A percentile compares a stretch with the other conserved stretches of the same genome.
Conservation (phyloP, 768 basidiomycete species). For the Dentipellis sp. region DNA sequence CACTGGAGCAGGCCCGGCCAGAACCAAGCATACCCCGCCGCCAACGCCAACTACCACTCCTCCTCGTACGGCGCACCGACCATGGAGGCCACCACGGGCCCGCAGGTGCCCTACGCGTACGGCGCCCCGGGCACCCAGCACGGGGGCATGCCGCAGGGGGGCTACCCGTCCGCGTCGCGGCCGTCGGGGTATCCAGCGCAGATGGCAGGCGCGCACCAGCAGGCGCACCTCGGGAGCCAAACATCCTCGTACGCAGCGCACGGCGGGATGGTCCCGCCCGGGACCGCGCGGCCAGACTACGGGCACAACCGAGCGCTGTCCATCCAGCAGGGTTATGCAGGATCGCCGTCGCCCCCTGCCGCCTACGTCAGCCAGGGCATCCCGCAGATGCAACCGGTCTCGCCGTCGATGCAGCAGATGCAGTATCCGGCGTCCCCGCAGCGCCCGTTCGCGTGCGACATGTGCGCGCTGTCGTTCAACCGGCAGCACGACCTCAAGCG, state of each 20-base stretch:
- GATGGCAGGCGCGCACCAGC: neutral
- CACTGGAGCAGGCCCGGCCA: constrained; percentile 14
- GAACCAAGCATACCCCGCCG: constrained; percentile 5
- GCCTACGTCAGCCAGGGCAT: constrained; percentile 5
- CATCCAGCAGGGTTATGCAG: constrained; percentile 4
- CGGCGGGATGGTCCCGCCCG: neutral
- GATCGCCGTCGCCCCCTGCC: neutral
- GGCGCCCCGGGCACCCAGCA: neutral
- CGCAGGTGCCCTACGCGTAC: constrained; percentile 4
- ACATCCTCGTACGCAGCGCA: constrained; percentile 8
- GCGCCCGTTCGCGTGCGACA: constrained; percentile 30
- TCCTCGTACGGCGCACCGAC: constrained; percentile 8
- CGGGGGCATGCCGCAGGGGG: constrained; percentile 5
- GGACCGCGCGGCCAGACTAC: constrained; percentile 5
- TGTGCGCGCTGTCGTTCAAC: constrained; percentile 78
- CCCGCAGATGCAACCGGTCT: constrained; percentile 15
- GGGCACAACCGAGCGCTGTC: constrained; percentile 7
- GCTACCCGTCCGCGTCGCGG: constrained; percentile 5
- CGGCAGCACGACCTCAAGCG: constrained; percentile 81
- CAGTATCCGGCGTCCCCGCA: constrained; percentile 31
- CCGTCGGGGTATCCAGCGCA: constrained; percentile 5
- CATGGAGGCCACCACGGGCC: constrained; percentile 2
- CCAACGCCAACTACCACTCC: constrained; percentile 8
- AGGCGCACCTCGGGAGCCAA: neutral
- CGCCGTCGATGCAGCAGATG: constrained; percentile 15